Conservation (phyloP, 2,329 filamentous ascomycete genomes). For the Colletotrichum trifolii region DNA sequence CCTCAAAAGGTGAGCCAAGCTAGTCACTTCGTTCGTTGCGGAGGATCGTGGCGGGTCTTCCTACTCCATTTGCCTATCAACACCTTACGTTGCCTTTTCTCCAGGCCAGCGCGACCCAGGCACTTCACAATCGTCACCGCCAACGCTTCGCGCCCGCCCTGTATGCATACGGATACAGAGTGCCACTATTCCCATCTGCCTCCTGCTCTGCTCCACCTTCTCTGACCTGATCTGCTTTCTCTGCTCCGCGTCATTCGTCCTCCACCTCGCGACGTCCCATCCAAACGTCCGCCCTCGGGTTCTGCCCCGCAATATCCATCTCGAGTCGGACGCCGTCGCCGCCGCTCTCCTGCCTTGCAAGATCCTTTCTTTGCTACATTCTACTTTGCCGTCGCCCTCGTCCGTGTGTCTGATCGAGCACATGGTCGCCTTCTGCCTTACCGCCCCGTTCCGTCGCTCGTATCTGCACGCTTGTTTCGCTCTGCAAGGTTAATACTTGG, state of each 20-base stretch:
- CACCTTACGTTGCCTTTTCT: conserved; percentile 6
- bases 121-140: conserved; percentile 3
- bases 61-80: conserved; percentile 21
- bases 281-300: conserved; percentile 3
- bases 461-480: conserved; percentile 19
- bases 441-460: conserved; percentile 5
- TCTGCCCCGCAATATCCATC: conserved; percentile 4
- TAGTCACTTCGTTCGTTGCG: conserved; percentile 34
- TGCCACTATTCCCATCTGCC: conserved; percentile 35
- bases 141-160: too few species aligned
- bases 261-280: conserved; percentile 1
- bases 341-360: conserved; percentile 17
- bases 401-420: conserved; percentile 17
- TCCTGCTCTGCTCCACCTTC: conserved; percentile 25
- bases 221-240: conserved; percentile 21
- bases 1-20: conserved; percentile 34
- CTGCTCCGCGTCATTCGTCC: conserved; percentile 7
- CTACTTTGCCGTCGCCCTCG: background rate
- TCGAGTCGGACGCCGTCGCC: conserved; percentile 1
- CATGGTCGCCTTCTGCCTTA: conserved; percentile 2
- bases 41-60: conserved; percentile 30
- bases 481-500: conserved; percentile 13
- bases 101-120: conserved; percentile 30
- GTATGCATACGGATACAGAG: background rate
- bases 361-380: background rate